A percentile compares a stretch with the other conserved stretches of the same genome.
Conservation (phyloP, 2,329 filamentous ascomycete genomes). For the Colletotrichum sojae region DNA sequence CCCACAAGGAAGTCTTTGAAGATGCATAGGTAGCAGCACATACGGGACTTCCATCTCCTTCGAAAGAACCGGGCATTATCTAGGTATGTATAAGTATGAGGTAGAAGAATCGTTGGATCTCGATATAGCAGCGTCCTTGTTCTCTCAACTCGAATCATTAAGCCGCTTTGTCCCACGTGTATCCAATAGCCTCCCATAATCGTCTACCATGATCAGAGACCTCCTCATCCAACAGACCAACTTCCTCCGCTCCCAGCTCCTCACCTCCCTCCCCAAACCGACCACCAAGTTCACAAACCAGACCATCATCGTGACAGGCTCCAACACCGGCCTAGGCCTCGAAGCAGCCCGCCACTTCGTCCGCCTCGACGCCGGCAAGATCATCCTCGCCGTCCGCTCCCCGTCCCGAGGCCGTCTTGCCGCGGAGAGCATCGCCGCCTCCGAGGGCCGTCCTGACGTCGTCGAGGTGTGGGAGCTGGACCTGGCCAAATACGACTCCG, state of each 20-base stretch:
- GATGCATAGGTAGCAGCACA: too few relatives aligned
- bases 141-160: too few relatives aligned
- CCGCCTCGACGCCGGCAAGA: slow-evolving; percentile 47
- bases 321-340: slow-evolving; percentile 32
- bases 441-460: slow-evolving; percentile 42
- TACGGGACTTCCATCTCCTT: too few relatives aligned
- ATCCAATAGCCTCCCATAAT: too few relatives aligned
- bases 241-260: slow-evolving; percentile 9
- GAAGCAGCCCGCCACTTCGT: slow-evolving; percentile 23
- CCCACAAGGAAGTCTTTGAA: too few relatives aligned
- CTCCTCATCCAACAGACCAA: too few relatives aligned
- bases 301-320: slow-evolving; percentile 28
- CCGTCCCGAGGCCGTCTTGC: slow-evolving; percentile 49
- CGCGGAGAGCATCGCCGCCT: slow-evolving; percentile 46
- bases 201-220: too few relatives aligned
- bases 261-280: not conserved
- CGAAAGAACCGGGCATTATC: too few relatives aligned
- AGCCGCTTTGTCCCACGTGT: too few relatives aligned
- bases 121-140: too few relatives aligned
- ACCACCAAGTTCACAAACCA: not conserved
- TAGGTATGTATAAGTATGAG: too few relatives aligned
- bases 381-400: slow-evolving; percentile 59
- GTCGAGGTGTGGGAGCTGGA: slow-evolving; percentile 62
- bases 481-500: slow-evolving; percentile 54
- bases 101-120: too few relatives aligned